These are phyloP conservation scores for Hypoxylon lenormandii DNA, from an alignment of 495 filamentous ascomycete species.

Conservation along the genomic window DNA sequence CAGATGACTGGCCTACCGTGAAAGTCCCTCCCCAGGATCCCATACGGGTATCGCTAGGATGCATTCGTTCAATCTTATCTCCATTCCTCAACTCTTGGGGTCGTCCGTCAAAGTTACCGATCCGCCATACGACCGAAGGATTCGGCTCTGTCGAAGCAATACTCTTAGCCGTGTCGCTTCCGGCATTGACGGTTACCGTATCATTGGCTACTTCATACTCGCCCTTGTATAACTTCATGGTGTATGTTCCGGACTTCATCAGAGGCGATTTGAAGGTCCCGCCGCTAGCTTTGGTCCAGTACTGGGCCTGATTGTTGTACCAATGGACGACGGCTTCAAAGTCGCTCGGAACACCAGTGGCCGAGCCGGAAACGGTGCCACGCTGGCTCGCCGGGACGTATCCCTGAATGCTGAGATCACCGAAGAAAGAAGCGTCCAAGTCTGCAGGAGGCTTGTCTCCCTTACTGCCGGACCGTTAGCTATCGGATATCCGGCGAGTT, in stretches of 20 bases:
- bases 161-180: constrained; percentile 59
- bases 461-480: constrained; percentile 47
- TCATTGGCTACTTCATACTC: constrained; percentile 65
- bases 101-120: constrained; percentile 68
- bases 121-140: constrained; percentile 66
- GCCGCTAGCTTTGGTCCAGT: constrained; percentile 66
- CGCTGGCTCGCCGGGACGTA: constrained; percentile 63
- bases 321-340: constrained; percentile 71
- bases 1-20: constrained; percentile 62
- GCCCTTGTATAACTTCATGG: constrained; percentile 71
- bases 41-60: constrained; percentile 70
- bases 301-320: constrained; percentile 71
- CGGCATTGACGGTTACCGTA: constrained; percentile 62
- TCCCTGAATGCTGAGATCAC: constrained; percentile 62
- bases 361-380: constrained; percentile 69
- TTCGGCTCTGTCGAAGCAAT: constrained; percentile 62
- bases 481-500: constrained; percentile 1
- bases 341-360: constrained; percentile 59
- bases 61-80: constrained; percentile 70
- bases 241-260: constrained; percentile 75
- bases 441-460: constrained; percentile 60
- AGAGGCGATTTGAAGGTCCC: constrained; percentile 69
- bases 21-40: constrained; percentile 65
- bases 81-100: constrained; percentile 70
- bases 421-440: constrained; percentile 68